Percentiles rank a stretch among this genome's conserved stretches.
Conservation (phyloP, 2,329 filamentous ascomycete species). For the Venturia nashicola region DNA sequence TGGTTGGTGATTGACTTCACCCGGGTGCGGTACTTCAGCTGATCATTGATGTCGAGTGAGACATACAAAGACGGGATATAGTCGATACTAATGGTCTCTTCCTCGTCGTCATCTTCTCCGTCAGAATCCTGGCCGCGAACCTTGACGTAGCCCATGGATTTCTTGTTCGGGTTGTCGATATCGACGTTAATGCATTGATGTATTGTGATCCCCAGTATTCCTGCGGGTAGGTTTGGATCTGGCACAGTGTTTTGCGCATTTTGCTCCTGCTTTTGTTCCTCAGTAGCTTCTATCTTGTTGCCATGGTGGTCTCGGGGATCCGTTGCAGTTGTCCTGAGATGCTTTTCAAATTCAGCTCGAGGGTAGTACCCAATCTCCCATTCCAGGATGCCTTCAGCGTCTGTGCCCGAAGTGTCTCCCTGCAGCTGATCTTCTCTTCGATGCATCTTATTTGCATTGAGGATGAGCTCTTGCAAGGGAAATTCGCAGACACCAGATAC, state of each 20-base stretch:
- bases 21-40: neutral
- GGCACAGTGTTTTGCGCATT: neutral
- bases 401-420: neutral
- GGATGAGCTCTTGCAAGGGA: neutral
- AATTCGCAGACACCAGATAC: neutral
- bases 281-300: neutral
- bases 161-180: neutral
- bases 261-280: neutral
- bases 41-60: neutral
- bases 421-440: neutral
- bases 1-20: neutral
- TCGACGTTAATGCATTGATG: neutral
- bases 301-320: neutral
- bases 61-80: neutral
- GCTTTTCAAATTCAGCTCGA: neutral
- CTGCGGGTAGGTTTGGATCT: neutral
- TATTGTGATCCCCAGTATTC: neutral
- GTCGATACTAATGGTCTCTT: neutral
- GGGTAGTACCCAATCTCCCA: neutral
- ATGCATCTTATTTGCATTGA: neutral
- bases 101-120: neutral
- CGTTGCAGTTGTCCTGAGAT: neutral
- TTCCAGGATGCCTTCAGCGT: neutral
- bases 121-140: neutral
- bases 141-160: neutral